Conservation (phyloP, 1,284 basidiomycete genomes). For the Sporisorium reilianum region DNA sequence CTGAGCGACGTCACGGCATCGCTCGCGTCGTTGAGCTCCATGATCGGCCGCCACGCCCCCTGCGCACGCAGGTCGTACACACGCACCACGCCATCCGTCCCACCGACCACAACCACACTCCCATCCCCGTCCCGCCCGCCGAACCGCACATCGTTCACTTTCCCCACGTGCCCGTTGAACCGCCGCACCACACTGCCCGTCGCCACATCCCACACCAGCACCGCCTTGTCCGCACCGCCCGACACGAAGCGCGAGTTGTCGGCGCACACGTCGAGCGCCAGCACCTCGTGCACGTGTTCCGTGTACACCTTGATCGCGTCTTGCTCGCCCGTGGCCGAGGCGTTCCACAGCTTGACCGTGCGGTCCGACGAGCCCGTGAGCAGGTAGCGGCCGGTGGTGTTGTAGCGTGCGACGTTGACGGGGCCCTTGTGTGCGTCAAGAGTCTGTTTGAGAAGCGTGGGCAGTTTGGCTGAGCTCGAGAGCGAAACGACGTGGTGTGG, state of each 20-base stretch:
- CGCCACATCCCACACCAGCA: conserved; percentile 95
- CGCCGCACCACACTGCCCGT: conserved; percentile 84
- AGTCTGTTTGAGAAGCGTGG: conserved; percentile 25
- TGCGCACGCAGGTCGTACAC: conserved; percentile 72
- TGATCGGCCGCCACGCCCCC: conserved; percentile 78
- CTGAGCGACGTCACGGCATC: conserved; percentile 80
- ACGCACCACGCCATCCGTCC: conserved; percentile 59
- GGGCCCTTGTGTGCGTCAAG: conserved; percentile 65
- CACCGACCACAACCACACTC: conserved; percentile 50
- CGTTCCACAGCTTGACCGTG: conserved; percentile 90
- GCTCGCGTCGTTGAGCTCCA: conserved; percentile 87
- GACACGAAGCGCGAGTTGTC: conserved; percentile 95
- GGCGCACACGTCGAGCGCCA: conserved; percentile 85
- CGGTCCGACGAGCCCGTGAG: conserved; percentile 92
- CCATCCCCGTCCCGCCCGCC: conserved; percentile 44
- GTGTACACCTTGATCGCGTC: conserved; percentile 80
- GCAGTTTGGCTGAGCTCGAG: conserved; percentile 41
- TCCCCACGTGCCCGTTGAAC: conserved; percentile 87
- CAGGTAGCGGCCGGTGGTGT: conserved; percentile 80
- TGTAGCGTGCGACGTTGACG: conserved; percentile 66
- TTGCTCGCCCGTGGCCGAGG: conserved; percentile 63
- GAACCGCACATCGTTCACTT: conserved; percentile 89
- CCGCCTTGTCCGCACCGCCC: conserved; percentile 89
- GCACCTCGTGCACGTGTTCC: conserved; percentile 92
- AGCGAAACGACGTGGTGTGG: conserved; percentile 37